These are phyloP conservation scores for Globisporangium echinulatum DNA, from an alignment of 352 stramenopile genomes.

Conservation along the genomic window DNA sequence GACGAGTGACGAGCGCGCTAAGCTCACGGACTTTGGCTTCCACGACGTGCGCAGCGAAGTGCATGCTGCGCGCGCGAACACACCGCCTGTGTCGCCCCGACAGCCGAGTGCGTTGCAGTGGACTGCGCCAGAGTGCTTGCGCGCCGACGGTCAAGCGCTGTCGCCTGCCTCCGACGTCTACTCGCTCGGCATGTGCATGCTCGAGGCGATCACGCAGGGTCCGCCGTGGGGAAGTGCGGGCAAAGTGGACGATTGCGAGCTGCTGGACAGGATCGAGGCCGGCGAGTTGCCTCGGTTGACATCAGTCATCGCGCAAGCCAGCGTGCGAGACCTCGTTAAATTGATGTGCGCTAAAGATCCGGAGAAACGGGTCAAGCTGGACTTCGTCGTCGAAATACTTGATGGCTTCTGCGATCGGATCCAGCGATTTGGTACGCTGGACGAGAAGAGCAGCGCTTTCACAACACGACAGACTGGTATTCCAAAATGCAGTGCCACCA, in stretches of 20 bases:
- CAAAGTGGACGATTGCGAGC: not conserved
- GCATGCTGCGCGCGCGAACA: not conserved
- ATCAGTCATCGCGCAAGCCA: not conserved
- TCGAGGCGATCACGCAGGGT: constrained; percentile 10
- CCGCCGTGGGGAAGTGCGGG: not conserved
- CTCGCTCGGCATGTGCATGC: constrained; percentile 13
- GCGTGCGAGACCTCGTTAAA: not conserved
- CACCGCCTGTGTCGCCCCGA: not conserved
- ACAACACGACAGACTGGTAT: too few species aligned
- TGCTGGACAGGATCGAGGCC: not conserved
- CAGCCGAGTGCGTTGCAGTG: constrained; percentile 3
- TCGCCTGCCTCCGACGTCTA: constrained; percentile 11
- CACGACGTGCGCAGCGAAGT: constrained; percentile 2
- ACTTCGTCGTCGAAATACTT: not conserved
- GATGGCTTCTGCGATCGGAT: not conserved
- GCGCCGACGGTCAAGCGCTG: not conserved
- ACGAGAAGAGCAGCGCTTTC: too few species aligned
- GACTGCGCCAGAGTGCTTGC: constrained; percentile 7
- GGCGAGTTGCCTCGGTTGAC: not conserved
- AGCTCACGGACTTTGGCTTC: constrained; percentile 8
- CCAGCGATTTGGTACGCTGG: too few species aligned
- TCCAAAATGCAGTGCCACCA: too few species aligned
- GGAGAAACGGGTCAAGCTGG: not conserved
- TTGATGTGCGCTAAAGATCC: not conserved
- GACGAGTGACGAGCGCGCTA: constrained; percentile 2